Conservation (phyloP, 805 yeast species). For the Scheffersomyces ergatensis region DNA sequence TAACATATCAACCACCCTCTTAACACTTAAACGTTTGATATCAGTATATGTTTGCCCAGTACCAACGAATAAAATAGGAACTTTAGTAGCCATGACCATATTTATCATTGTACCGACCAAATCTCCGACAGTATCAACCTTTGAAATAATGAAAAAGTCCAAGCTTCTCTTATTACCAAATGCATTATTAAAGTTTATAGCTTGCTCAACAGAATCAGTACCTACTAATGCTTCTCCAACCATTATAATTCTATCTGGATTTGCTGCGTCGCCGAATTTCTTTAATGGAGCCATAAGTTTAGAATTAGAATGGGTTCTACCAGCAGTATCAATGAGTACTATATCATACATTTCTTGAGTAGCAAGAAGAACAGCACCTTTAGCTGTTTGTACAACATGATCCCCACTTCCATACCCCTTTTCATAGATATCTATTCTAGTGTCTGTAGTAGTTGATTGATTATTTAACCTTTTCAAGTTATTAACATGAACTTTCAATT, state of each 20-base stretch:
- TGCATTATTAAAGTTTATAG: constrained; percentile 87
- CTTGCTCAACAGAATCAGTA: constrained; percentile 95
- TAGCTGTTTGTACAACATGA: constrained; percentile 88
- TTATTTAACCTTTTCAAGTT: constrained; percentile 70
- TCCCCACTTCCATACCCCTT: constrained; percentile 98
- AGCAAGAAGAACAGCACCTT: constrained; percentile 83
- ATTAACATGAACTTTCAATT: constrained; percentile 87
- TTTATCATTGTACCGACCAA: constrained; percentile 95
- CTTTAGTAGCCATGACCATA: constrained; percentile 94
- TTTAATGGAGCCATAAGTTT: constrained; percentile 93
- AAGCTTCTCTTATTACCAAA: constrained; percentile 79
- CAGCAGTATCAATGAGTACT: constrained; percentile 94
- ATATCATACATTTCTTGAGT: constrained; percentile 69
- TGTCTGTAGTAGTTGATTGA: constrained; percentile 33
- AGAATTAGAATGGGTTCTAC: constrained; percentile 93
- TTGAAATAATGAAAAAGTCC: constrained; percentile 89
- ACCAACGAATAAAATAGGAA: constrained; percentile 93
- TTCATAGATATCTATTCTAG: constrained; percentile 75
- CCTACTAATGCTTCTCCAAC: constrained; percentile 98
- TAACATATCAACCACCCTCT: constrained; percentile 85
- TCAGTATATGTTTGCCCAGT: constrained; percentile 97
- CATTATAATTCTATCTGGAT: constrained; percentile 96
- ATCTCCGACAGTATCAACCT: constrained; percentile 97
- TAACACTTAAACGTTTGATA: constrained; percentile 82
- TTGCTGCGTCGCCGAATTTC: constrained; percentile 91